phyloP scores from a whole-genome alignment of 257 asterid genomes.

The Misopates orontium region DNA sequence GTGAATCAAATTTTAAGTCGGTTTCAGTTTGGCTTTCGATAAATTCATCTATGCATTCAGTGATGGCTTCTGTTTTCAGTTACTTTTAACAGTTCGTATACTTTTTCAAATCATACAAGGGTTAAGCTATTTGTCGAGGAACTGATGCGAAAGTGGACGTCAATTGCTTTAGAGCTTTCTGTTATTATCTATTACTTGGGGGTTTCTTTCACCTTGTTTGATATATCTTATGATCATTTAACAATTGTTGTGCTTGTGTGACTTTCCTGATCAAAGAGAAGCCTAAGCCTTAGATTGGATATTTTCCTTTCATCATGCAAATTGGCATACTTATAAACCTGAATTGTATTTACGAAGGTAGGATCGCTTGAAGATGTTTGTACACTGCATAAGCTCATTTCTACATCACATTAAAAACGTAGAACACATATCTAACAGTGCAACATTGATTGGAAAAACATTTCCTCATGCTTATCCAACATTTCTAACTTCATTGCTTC shows the following conservation, averaged over 20 bases:
- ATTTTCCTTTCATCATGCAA: constrained; percentile 15
- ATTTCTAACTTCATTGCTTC: constrained; percentile 25
- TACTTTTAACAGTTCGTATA: not conserved
- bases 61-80: not conserved
- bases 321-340: constrained; percentile 18
- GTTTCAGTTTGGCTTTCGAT: not conserved
- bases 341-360: constrained; percentile 31
- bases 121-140: not conserved
- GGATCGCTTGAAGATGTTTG: constrained; percentile 44
- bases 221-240: not conserved
- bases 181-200: too few species aligned
- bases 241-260: not conserved
- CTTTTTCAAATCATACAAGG: not conserved
- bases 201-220: not conserved
- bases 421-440: constrained; percentile 39
- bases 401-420: constrained; percentile 38
- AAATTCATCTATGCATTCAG: not conserved
- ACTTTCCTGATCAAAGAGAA: not conserved
- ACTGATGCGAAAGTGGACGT: not conserved
- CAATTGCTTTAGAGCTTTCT: not conserved
- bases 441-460: constrained; percentile 43
- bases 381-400: constrained; percentile 60
- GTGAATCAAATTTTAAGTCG: not conserved
- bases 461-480: constrained; percentile 36
- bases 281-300: constrained; percentile 1